Conservation (phyloP, 2,329 filamentous ascomycete species). For the Gnomoniopsis smithogilvyi region DNA sequence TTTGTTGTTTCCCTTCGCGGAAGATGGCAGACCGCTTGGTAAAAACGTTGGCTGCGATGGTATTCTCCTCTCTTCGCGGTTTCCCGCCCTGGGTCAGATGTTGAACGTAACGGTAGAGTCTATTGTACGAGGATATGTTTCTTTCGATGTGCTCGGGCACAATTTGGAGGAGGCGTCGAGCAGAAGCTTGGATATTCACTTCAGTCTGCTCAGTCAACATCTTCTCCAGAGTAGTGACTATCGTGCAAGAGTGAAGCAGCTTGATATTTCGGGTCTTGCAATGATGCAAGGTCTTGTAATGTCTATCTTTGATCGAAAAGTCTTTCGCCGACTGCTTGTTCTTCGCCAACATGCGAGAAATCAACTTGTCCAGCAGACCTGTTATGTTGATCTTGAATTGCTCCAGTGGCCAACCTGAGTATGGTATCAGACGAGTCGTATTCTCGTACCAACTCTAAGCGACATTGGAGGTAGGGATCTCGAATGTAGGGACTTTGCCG, state of each 20-base stretch:
- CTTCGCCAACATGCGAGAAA: background rate
- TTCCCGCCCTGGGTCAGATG: background rate
- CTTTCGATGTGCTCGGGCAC: background rate
- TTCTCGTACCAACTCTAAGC: background rate
- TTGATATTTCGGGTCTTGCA: background rate
- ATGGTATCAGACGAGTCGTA: background rate
- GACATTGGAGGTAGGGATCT: background rate
- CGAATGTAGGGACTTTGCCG: background rate
- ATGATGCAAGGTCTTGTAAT: background rate
- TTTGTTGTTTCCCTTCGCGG: background rate
- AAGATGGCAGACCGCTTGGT: background rate
- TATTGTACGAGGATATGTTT: background rate
- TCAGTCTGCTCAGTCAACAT: background rate
- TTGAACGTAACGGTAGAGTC: background rate
- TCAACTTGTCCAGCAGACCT: background rate
- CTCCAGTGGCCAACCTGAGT: background rate
- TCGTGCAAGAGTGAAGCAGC: background rate
- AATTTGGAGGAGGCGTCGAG: background rate
- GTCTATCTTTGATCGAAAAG: background rate
- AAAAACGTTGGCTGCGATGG: background rate
- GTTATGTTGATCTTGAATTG: background rate
- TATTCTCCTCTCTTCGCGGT: background rate
- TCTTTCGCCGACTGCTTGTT: background rate
- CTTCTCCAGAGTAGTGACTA: background rate
- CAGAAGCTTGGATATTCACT: background rate